These are phyloP conservation scores for Carex littledalei DNA, from an alignment of 176 grass and related monocot species.

Conservation along the genomic window DNA sequence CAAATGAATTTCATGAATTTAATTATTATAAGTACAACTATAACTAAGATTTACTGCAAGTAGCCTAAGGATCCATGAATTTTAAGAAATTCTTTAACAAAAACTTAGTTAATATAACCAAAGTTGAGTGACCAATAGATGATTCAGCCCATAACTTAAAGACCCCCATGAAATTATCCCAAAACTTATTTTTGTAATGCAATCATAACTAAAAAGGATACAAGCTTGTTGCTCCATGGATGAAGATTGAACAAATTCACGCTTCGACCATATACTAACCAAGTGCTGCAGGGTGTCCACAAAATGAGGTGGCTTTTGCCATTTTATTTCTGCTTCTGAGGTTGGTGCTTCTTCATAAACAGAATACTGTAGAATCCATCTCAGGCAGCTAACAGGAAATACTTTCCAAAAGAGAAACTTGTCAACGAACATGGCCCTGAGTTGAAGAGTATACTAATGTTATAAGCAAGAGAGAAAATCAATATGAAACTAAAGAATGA, in stretches of 20 bases:
- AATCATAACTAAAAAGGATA: conserved; percentile 49
- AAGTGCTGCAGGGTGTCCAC: conserved; percentile 41
- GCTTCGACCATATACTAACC: conserved; percentile 71
- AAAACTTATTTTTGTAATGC: not conserved
- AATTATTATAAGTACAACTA: not conserved
- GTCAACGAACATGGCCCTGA: conserved; percentile 77
- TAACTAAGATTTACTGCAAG: not conserved
- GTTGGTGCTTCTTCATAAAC: conserved; percentile 72
- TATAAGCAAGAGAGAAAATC: conserved; percentile 22
- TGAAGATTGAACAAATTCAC: conserved; percentile 88
- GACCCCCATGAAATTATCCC: not conserved
- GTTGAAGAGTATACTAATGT: conserved; percentile 20
- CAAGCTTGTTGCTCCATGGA: conserved; percentile 98
- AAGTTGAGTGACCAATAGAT: not conserved
- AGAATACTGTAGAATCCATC: conserved; percentile 88
- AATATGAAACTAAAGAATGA: conserved; percentile 2
- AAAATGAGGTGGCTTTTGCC: conserved; percentile 47
- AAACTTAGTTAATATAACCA: not conserved
- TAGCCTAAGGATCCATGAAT: not conserved
- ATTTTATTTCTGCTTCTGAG: conserved; percentile 28
- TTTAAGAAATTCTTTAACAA: not conserved
- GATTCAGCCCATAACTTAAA: not conserved
- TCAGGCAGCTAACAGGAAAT: conserved; percentile 81
- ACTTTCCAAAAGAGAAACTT: conserved; percentile 94
- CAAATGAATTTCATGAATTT: not conserved